Evolutionary conservation across 2,329 filamentous ascomycete genomes (phyloP).

Genomic region (Coleophoma crateriformis): DNA sequence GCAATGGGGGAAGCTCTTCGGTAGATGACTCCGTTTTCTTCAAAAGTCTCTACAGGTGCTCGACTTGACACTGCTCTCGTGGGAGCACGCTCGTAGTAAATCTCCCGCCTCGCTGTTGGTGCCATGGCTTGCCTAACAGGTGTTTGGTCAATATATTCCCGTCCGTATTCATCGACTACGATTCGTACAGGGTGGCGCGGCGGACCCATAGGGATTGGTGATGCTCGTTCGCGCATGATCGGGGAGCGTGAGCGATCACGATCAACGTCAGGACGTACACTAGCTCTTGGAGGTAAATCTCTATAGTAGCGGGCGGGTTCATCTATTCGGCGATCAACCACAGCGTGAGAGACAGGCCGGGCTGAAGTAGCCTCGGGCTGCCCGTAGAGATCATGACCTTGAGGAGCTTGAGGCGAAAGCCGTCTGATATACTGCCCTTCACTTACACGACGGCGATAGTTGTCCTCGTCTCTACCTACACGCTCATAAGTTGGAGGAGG

Average conservation of each 20-base stretch:
- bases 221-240: constrained; percentile 35
- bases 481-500: constrained; percentile 18
- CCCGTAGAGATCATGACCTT: constrained; percentile 19
- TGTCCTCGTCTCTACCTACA: constrained; percentile 20
- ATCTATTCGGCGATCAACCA: constrained; percentile 18
- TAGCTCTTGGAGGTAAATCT: constrained; percentile 39
- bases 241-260: constrained; percentile 44
- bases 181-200: constrained; percentile 54
- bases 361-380: constrained; percentile 15
- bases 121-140: constrained; percentile 48
- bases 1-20: constrained; percentile 44
- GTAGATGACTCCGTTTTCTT: constrained; percentile 32
- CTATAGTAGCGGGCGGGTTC: constrained; percentile 35
- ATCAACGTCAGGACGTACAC: constrained; percentile 42
- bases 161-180: constrained; percentile 76
- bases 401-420: constrained; percentile 20
- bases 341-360: constrained; percentile 18
- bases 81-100: constrained; percentile 58
- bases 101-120: constrained; percentile 41
- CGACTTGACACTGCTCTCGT: constrained; percentile 19
- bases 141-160: constrained; percentile 65
- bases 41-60: constrained; percentile 18
- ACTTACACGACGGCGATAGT: constrained; percentile 16
- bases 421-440: constrained; percentile 15
- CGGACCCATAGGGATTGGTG: constrained; percentile 41